Percentiles rank a stretch among this genome's conserved stretches.
These are phyloP conservation scores for Akebia trifoliata DNA, from an alignment of 164 flowering plant species.

Conservation along the genomic window DNA sequence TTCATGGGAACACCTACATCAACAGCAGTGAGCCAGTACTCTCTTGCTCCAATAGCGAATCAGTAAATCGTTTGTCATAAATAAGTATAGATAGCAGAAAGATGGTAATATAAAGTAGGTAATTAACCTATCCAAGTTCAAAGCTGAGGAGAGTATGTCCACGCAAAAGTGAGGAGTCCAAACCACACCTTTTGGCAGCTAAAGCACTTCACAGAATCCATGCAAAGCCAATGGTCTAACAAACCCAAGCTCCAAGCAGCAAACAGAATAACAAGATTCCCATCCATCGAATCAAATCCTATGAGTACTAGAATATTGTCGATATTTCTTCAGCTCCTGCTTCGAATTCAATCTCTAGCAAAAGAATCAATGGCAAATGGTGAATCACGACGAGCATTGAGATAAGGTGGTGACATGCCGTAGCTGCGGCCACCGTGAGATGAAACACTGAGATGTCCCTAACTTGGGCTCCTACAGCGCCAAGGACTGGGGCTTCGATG, in stretches of 20 bases:
- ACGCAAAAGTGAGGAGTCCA: conserved; percentile 17
- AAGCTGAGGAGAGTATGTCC: conserved; percentile 28
- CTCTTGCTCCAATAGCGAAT: too few species aligned
- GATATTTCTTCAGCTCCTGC: conserved; percentile 18
- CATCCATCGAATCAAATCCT: conserved; percentile 19
- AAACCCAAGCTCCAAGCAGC: conserved; percentile 24
- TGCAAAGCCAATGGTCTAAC: conserved; percentile 26
- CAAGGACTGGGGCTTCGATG: conserved; percentile 72
- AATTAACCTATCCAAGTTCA: conserved; percentile 36
- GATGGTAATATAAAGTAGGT: conserved; percentile 25
- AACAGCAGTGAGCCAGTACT: too few species aligned
- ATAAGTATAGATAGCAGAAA: conserved; percentile 6
- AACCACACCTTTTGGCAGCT: conserved; percentile 22
- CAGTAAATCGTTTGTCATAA: too few species aligned
- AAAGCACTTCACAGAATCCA: conserved; percentile 24
- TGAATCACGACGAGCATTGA: conserved; percentile 48
- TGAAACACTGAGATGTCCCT: conserved; percentile 48
- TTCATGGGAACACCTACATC: too few species aligned
- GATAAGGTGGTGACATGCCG: conserved; percentile 74
- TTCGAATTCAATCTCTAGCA: conserved; percentile 16
- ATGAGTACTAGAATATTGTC: conserved; percentile 24
- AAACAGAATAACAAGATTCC: conserved; percentile 21
- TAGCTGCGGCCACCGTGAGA: conserved; percentile 57
- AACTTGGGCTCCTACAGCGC: conserved; percentile 68
- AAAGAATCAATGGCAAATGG: conserved; percentile 53